These are phyloP conservation scores for Naematelia encephala DNA, from an alignment of 768 basidiomycete species.

Conservation along the genomic window DNA sequence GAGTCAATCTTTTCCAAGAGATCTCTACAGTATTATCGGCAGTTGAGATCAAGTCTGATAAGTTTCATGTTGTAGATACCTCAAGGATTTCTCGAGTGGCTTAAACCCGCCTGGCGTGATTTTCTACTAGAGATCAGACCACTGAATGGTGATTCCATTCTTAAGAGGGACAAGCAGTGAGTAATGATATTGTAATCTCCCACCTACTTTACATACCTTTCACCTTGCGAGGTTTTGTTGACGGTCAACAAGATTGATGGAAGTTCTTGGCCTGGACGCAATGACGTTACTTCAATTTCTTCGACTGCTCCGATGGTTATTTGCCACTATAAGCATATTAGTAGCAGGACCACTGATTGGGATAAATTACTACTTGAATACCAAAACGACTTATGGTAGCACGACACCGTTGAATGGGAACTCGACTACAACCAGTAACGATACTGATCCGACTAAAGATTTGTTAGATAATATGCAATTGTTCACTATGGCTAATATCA, in stretches of 20 bases:
- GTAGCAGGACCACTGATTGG: slow-evolving; percentile 25
- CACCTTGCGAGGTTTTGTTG: neutral
- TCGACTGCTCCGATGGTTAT: slow-evolving; percentile 66
- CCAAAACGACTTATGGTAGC: slow-evolving; percentile 17
- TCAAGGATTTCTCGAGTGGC: slow-evolving; percentile 15
- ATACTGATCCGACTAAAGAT: neutral
- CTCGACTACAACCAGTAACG: neutral
- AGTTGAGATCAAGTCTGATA: neutral
- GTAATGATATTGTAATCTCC: neutral
- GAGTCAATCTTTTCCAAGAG: neutral
- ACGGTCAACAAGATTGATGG: neutral
- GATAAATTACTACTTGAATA: slow-evolving; percentile 39
- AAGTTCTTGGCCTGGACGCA: slow-evolving; percentile 77
- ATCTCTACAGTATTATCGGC: neutral
- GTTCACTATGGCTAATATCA: slow-evolving; percentile 81
- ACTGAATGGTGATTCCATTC: neutral
- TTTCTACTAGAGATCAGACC: slow-evolving; percentile 19
- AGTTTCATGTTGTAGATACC: neutral
- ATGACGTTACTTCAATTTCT: slow-evolving; percentile 87
- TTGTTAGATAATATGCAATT: slow-evolving; percentile 28
- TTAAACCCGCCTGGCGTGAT: slow-evolving; percentile 17
- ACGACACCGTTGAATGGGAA: neutral
- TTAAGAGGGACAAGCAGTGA: slow-evolving; percentile 17
- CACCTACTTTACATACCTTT: neutral
- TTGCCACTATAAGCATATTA: slow-evolving; percentile 25